Evolutionary conservation across 2,329 filamentous ascomycete species (phyloP), one percentile per base, ranked within the genome.

Genomic region (Colletotrichum musae): DNA sequence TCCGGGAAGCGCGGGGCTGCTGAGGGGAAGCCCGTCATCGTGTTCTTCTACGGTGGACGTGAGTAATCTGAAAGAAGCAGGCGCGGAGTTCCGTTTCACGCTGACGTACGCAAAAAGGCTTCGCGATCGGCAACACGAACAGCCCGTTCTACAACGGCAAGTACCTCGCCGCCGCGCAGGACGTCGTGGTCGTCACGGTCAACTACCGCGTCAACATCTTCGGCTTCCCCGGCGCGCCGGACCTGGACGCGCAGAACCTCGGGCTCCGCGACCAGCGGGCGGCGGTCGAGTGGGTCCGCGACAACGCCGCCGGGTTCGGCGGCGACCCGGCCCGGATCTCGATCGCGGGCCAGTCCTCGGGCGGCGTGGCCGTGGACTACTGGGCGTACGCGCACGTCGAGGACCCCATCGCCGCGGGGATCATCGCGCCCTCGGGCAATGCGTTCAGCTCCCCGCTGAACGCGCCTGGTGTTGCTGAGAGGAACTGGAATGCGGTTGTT

Each of bases 181-280:
- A 85, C 47, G 76, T 85, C 1, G 74, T 87, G 2, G 75, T 87
- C 0, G 80, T 87, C 2, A 82, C 82, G 0, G 75, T 86, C 64
- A 86, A 86, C 77, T 87, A 83, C 70, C 81, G 83, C 1, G 47
- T 82, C 50, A 81, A 80, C 64, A 77, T 84, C 67, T 82, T 84
- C 50, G 81, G 82, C 36, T 83, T 84, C 64, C 82, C 81, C 0
- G 78, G 78, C 4, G 75, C 74, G 0, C 74, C 78, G 67, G 71
- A 59, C 7, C 10, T 36, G 1, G 64, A 64, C 24, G 45, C 64
- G 0, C 77, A 80, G 43, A 88, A 88, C 63, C 72, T 85, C 1
- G 85, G 84, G 0, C 73, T 88, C 4, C 78, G 81, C 1, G 86
- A 89, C 73, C 86, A 88, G 72, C 81, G 85, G 2, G 72, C 79